phyloP scores from a whole-genome alignment of 306 rosid genomes.

The Vigna trinervia region DNA sequence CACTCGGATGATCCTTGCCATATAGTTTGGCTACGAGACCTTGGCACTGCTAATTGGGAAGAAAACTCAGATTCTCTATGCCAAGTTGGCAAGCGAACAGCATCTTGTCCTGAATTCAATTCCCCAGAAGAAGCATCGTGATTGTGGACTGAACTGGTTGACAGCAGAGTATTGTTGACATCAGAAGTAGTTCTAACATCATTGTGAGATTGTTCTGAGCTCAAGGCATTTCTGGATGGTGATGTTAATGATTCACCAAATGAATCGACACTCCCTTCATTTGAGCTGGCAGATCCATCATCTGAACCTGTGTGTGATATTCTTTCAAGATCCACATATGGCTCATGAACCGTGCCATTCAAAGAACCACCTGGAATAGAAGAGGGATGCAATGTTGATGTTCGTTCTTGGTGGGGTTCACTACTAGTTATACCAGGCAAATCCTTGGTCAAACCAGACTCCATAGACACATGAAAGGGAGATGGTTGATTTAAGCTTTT shows the following conservation, averaged over 20 bases:
- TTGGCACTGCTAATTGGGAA: conserved; percentile 41
- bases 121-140: conserved; percentile 65
- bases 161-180: conserved; percentile 40
- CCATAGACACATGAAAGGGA: conserved; percentile 53
- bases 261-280: conserved; percentile 52
- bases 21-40: conserved; percentile 53
- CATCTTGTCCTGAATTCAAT: conserved; percentile 53
- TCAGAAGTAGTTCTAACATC: conserved; percentile 58
- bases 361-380: conserved; percentile 60
- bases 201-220: conserved; percentile 50
- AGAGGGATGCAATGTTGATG: conserved; percentile 58
- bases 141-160: conserved; percentile 52
- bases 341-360: conserved; percentile 49
- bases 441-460: conserved; percentile 51
- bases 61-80: conserved; percentile 57
- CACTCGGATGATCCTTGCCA: conserved; percentile 57
- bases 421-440: conserved; percentile 34
- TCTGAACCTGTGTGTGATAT: conserved; percentile 55
- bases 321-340: conserved; percentile 52
- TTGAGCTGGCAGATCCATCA: conserved; percentile 55
- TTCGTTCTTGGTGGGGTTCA: conserved; percentile 47
- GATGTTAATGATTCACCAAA: conserved; percentile 51
- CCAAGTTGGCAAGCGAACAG: conserved; percentile 36
- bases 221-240: conserved; percentile 51
- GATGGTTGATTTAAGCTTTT: conserved; percentile 54